A percentile compares a stretch with the other conserved stretches of the same genome.
These are phyloP conservation scores for Verbascum thapsus DNA, from an alignment of 257 asterid species.

Conservation along the genomic window DNA sequence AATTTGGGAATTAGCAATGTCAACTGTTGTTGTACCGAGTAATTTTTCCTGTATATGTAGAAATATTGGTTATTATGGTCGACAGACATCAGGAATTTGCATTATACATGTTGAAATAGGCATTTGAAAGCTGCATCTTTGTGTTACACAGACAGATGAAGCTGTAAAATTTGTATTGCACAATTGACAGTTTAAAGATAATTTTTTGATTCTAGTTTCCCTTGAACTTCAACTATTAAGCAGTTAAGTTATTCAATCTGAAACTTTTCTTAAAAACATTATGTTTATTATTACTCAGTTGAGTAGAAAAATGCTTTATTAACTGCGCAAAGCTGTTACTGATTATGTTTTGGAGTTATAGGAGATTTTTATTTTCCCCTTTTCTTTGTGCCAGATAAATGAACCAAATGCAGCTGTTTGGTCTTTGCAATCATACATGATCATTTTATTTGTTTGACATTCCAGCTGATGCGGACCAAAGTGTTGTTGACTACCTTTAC, in stretches of 20 bases:
- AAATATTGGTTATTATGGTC: background rate
- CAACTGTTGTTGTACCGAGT: background rate
- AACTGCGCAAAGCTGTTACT: background rate
- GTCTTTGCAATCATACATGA: background rate
- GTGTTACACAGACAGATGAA: background rate
- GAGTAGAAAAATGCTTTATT: background rate
- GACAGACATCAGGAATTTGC: background rate
- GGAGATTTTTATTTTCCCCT: background rate
- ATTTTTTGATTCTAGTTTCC: slow-evolving; percentile 15
- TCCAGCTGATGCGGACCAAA: slow-evolving; percentile 5
- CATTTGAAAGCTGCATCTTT: slow-evolving; percentile 13
- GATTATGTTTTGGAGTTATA: background rate
- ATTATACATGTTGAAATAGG: background rate
- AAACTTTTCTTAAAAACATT: background rate
- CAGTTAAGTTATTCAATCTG: background rate
- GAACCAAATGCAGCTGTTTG: slow-evolving; percentile 13
- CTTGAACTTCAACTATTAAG: too few species aligned
- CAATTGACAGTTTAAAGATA: slow-evolving; percentile 4
- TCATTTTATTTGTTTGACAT: slow-evolving; percentile 14
- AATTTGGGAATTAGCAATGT: background rate
- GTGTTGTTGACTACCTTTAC: slow-evolving; percentile 11
- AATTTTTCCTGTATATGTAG: background rate
- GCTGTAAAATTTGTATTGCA: background rate
- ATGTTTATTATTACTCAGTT: background rate
- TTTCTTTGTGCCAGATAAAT: background rate